A percentile compares a stretch with the other conserved stretches of the same genome.
Evolutionary conservation across 352 stramenopile genomes (phyloP).

Genomic region (Pilasporangium apinafurcum): DNA sequence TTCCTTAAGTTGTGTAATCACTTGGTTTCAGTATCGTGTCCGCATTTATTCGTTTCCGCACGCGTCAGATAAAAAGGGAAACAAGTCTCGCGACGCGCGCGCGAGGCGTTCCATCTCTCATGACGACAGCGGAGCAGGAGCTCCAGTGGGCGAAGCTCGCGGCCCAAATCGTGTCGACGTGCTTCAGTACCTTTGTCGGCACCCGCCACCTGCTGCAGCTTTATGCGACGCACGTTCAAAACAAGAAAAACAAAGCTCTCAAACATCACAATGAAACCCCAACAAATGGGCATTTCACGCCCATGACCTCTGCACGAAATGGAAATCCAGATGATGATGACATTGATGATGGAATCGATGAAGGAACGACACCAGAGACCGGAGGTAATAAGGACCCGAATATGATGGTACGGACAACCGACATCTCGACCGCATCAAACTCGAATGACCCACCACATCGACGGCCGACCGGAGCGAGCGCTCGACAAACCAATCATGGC

Average conservation of each 20-base stretch:
- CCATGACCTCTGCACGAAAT: no score
- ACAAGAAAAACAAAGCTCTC: constrained; percentile 4
- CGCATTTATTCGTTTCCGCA: background rate
- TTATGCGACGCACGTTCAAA: constrained; percentile 9
- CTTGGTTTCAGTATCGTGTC: no score
- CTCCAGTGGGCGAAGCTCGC: constrained; percentile 57
- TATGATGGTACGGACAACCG: no score
- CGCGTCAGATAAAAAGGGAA: background rate
- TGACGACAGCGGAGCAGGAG: constrained; percentile 5
- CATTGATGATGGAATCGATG: no score
- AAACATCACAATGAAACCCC: background rate
- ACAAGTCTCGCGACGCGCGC: background rate
- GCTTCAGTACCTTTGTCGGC: constrained; percentile 61
- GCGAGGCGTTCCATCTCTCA: no score
- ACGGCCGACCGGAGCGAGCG: constrained; percentile 16
- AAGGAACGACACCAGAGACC: no score
- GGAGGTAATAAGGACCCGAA: no score
- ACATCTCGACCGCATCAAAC: constrained; percentile 14
- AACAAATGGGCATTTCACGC: background rate
- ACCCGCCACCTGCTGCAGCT: constrained; percentile 56
- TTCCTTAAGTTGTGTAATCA: no score
- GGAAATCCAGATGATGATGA: no score
- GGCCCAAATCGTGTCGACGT: constrained; percentile 60
- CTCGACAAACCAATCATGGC: constrained; percentile 3
- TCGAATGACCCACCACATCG: constrained; percentile 21